Evolutionary conservation across 208 protist genomes (phyloP), one percentile per base, ranked within the genome.

Genomic region (Herpetomonas samuelpessoai): DNA sequence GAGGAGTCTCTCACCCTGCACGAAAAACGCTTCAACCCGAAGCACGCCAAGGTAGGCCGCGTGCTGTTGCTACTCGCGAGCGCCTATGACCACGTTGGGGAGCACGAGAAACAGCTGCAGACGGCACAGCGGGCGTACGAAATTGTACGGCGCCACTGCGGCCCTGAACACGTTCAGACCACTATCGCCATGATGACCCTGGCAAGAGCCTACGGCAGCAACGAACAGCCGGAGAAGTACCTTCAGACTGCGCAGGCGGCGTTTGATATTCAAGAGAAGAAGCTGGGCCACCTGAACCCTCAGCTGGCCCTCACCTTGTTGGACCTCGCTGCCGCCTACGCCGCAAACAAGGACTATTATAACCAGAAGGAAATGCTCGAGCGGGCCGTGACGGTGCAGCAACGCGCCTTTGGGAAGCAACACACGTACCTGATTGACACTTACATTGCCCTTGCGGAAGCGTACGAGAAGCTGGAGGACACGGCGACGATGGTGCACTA

Each of bases 71-170:
- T 91, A 44, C 73, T 93, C 47, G 67, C 85, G 19, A 68, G 74
- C 26, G 85, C 83, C n/a, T 60, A 93, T 65, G 82, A 74, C 19
- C 80, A 89, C 48, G 71, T 88, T 19, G 78, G 81, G 21, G 78
- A 93, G 68, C 70, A 76, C 57, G 62, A 65, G 29, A 59, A 55
- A 19, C 83, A 93, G 59, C 69, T 93, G 52, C 41, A 72, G 22
- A 72, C 71, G 16, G 86, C 86, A 10, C 51, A 82, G 71, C 75
- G 76, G 7, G 89, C 83, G 18, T 56, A 75, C 27, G 74, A 80
- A n/a, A 92, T 95, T 74, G 77, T 92, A 48, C 55, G 65, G 45
- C 78, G 75, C 2, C 89, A 95, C 68, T 95, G 82, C 67, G 83
- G 86, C 45, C 44, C 76, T 9, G 72, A 88, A 19, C 89, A 95